Evolutionary conservation across 1,139 yeast species (phyloP), one percentile per base, ranked within the genome.

Genomic region (Hansenula sp.): DNA sequence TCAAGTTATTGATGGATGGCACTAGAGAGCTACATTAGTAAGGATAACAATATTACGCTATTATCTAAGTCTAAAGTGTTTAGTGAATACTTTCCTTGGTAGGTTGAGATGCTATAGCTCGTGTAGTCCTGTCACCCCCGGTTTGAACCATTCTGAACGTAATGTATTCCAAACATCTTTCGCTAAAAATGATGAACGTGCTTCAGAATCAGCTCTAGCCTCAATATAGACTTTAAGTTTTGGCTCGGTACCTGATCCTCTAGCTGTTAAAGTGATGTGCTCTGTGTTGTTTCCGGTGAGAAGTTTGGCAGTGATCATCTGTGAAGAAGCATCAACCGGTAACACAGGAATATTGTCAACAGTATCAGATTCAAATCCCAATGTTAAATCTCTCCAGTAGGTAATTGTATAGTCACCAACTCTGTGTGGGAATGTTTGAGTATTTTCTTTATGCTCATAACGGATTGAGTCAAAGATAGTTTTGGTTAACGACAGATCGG

Each of bases 171-270:
- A 91, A n/a, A 89, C 84, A 27, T 68, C 64, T 12, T 65, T 63
- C 0, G 96, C 93, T 12, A 84, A 59, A 0, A 44, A 51, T 2
- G 55, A 49, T 0, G 96, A 88, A 6, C 61, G 55, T 2, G 53
- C 58, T 39, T 75, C 84, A 11, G 61, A 54, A 1, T 52, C 47
- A 0, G 87, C 75, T 34, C 65, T 66, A 0, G 95, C 96, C 61
- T 93, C 98, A 36, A 93, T 83, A 65, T 93, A 93, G 1, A 91
- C 88, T 63, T 93, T 93, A 49, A 93, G 70, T 59, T 93, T 93
- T 4, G 98, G 98, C 61, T 93, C 99, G 0, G 99, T 93, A 10
- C 99, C 99, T 5, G 96, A 88, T 0, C 98, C 97, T 41, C 99
- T 74, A 41, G 88, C 81, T 0, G 98, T 91, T 60, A 91, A 84